Base-by-base conservation (phyloP, 306 rosid species). In the Sophora flavescens region DNA sequence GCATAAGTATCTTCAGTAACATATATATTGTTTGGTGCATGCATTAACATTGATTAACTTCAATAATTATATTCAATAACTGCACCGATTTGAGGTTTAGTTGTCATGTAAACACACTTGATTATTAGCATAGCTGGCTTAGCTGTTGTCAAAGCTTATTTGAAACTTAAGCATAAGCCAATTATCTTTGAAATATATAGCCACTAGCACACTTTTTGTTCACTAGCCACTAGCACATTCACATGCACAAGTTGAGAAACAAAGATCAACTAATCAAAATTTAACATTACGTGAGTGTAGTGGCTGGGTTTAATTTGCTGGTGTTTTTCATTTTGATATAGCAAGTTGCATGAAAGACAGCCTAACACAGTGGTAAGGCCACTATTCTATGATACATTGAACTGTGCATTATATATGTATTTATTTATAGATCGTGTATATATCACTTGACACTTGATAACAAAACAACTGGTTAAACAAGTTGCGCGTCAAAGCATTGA, bases 31-130 rank as follows among this genome's bases (percentile, higher is more conserved):
- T 22, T 38, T 53, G 74, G 45, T 76, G 47, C 74, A 36, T 65
- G 80, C 73, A 76, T 65, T 61, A 63, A 50, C 12, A 52, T 33
- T 58, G 11, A 57, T 54, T 54, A 42, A 32, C 42, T 17, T 58
- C 62, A 57, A 47, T 68, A 45, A 68, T 68, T 68, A 69, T 54
- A 57, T 5, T 68, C 50, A 12, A 52, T 77, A 51, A 75, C 66
- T 74, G 50, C 72, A 45, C 66, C 30, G 30, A 68, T 11, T 78
- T 51, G 62, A 51, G 51, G 60, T 8, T 74, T 57, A 57, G 51
- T 15, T 59, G 48, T 13, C 2, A 13, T 0, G 15, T 9, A 59
- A 65, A 50, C 58, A 74, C 6, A 11, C 10, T 54, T 18, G 32
- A 16, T 54, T 59, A 11, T 22, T 22, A 22, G 12, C 11, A 7